A percentile compares a stretch with the other conserved stretches of the same genome.
These are phyloP conservation scores for Aspergillus texensis DNA, from an alignment of 2,329 filamentous ascomycete species.

Conservation along the genomic window DNA sequence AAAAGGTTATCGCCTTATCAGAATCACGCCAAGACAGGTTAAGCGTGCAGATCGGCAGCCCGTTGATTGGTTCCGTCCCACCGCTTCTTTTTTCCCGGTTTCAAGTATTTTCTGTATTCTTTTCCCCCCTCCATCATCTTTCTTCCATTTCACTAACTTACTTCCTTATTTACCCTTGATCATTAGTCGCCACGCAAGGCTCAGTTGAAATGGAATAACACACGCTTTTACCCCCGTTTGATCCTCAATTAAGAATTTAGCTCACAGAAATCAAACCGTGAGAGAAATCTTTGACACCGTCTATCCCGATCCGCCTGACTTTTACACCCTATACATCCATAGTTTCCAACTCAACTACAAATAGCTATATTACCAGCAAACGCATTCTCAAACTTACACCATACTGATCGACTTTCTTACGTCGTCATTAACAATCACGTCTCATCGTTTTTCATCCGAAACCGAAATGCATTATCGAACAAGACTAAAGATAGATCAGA, in stretches of 20 bases:
- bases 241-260: slow-evolving; percentile 1
- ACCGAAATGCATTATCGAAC: slow-evolving; percentile 18
- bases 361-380: background rate
- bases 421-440: background rate
- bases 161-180: background rate
- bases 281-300: background rate
- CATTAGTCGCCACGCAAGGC: background rate
- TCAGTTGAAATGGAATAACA: slow-evolving; percentile 25
- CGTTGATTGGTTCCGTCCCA: slow-evolving; percentile 1
- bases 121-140: background rate
- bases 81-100: background rate
- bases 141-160: background rate
- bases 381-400: background rate
- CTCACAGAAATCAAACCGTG: background rate
- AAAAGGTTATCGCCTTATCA: background rate
- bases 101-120: background rate
- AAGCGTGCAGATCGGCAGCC: background rate
- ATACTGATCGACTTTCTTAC: too few species aligned
- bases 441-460: background rate
- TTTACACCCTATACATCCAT: background rate
- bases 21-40: background rate
- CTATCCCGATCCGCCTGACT: background rate
- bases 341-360: too few species aligned
- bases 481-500: slow-evolving; percentile 15
- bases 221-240: slow-evolving; percentile 12